phyloP scores from a whole-genome alignment of 2,329 filamentous ascomycete genomes.

The Aureobasidium sp. region DNA sequence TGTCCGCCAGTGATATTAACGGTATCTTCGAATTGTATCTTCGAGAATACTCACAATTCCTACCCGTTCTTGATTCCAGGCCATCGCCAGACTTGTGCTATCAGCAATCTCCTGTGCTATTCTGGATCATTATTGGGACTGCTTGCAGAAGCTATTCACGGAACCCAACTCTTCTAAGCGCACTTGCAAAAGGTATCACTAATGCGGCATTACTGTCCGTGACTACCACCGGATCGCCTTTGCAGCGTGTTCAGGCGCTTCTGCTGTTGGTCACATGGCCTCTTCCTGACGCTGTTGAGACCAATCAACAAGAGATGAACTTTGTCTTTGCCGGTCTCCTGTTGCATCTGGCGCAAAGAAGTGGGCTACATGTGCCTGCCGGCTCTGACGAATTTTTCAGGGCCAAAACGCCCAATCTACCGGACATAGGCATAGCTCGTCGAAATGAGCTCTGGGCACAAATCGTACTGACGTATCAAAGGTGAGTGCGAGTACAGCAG shows the following conservation, averaged over 20 bases:
- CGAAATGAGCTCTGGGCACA: neutral
- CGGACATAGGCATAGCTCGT: neutral
- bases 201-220: neutral
- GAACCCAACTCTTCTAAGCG: neutral
- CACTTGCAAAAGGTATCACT: neutral
- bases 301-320: conserved; percentile 1
- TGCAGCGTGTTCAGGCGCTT: conserved; percentile 1
- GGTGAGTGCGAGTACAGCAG: neutral
- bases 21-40: conserved; percentile 1
- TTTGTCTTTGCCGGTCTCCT: neutral
- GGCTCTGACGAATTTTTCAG: conserved; percentile 9
- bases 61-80: neutral
- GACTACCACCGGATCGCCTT: neutral
- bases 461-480: neutral
- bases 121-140: conserved; percentile 4
- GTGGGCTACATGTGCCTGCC: neutral
- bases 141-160: conserved; percentile 3
- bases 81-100: neutral
- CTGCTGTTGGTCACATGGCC: neutral
- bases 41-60: neutral
- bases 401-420: neutral
- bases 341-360: neutral
- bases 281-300: conserved; percentile 1
- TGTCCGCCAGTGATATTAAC: neutral
- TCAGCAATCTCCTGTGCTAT: neutral